phyloP scores from a whole-genome alignment of 1,284 basidiomycete genomes.

The Ceratobasidium sp. region DNA sequence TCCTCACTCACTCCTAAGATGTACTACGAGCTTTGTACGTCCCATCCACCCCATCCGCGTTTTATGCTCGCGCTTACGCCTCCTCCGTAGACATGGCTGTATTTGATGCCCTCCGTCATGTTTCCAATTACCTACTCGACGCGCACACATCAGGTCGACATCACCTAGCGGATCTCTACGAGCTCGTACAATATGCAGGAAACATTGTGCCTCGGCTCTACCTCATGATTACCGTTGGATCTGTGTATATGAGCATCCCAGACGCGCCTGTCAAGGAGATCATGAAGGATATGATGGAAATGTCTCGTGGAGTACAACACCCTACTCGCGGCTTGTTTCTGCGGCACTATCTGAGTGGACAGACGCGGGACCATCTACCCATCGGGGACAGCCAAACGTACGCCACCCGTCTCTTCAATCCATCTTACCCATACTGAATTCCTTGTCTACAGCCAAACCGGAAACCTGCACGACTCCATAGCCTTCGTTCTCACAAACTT shows the following conservation, averaged over 20 bases:
- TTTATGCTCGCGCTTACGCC: conserved; percentile 46
- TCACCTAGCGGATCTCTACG: conserved; percentile 96
- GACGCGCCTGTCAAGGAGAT: conserved; percentile 97
- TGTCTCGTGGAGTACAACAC: conserved; percentile 94
- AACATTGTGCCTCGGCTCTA: conserved; percentile 95
- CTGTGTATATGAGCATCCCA: conserved; percentile 96
- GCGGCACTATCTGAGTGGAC: conserved; percentile 93
- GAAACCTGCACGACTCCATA: conserved; percentile 93
- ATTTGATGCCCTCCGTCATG: conserved; percentile 91
- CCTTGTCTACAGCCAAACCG: conserved; percentile 71
- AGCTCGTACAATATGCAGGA: conserved; percentile 96
- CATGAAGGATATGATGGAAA: conserved; percentile 99
- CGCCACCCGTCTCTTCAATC: conserved; percentile 53
- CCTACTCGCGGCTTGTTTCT: conserved; percentile 94
- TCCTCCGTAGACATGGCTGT: conserved; percentile 88
- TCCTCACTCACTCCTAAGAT: conserved; percentile 93
- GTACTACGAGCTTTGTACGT: conserved; percentile 95
- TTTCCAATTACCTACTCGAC: conserved; percentile 95
- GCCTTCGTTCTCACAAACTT: conserved; percentile 96
- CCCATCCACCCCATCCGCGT: conserved; percentile 5
- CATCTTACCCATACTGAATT: conserved; percentile 19
- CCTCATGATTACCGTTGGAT: conserved; percentile 98
- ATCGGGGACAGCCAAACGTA: conserved; percentile 86
- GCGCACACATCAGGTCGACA: conserved; percentile 90
- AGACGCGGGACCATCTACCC: conserved; percentile 94